phyloP scores from a whole-genome alignment of 805 yeast species.

The Lipomyces lipofer region DNA sequence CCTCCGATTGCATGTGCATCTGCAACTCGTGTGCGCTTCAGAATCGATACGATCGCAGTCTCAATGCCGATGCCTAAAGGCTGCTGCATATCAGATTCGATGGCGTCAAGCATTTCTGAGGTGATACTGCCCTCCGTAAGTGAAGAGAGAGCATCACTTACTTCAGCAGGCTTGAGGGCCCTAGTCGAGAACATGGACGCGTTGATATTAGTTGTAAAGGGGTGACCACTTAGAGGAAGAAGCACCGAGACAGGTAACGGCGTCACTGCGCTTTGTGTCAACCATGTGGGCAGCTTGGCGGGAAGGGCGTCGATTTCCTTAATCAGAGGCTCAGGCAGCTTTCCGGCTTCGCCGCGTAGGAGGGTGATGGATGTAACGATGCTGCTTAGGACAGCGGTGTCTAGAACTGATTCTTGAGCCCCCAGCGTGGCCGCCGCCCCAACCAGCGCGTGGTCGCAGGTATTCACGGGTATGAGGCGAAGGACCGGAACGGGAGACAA shows the following conservation, averaged over 20 bases:
- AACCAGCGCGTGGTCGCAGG: constrained; percentile 71
- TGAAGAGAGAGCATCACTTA: constrained; percentile 4
- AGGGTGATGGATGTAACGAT: constrained; percentile 82
- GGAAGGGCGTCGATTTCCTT: constrained; percentile 17
- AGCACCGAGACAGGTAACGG: constrained; percentile 18
- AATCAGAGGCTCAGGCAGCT: constrained; percentile 63
- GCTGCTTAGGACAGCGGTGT: constrained; percentile 55
- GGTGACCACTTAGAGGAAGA: background rate
- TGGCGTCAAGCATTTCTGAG: constrained; percentile 16
- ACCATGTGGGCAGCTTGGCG: constrained; percentile 17
- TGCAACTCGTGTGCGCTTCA: constrained; percentile 11
- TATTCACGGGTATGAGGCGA: constrained; percentile 71
- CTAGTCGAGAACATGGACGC: constrained; percentile 12
- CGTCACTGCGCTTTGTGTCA: constrained; percentile 3
- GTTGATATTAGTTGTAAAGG: background rate
- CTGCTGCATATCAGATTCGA: constrained; percentile 18
- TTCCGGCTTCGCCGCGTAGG: constrained; percentile 77
- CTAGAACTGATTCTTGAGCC: constrained; percentile 30
- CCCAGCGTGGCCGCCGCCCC: constrained; percentile 26
- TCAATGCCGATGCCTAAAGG: constrained; percentile 10
- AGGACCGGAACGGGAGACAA: constrained; percentile 53
- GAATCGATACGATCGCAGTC: constrained; percentile 5
- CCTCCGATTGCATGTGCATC: constrained; percentile 9
- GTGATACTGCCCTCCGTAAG: constrained; percentile 10
- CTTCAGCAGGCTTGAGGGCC: constrained; percentile 8